These are phyloP conservation scores for Lophiotrema nucula DNA, from an alignment of 495 filamentous ascomycete genomes.

Conservation along the genomic window DNA sequence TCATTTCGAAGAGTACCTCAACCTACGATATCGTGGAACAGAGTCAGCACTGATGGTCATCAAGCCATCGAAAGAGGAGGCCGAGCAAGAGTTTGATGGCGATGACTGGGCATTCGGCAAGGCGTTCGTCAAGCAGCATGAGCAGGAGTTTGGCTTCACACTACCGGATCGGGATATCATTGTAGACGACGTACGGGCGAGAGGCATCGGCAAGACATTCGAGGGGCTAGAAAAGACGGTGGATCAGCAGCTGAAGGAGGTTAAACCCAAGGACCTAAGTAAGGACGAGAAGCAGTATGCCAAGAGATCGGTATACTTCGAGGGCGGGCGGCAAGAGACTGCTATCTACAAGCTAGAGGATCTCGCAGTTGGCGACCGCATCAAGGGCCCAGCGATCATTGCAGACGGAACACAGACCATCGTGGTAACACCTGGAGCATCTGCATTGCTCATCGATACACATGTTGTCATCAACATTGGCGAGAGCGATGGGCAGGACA, in stretches of 20 bases:
- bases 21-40: constrained; percentile 84
- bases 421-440: constrained; percentile 78
- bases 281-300: constrained; percentile 56
- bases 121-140: constrained; percentile 81
- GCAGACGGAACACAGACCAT: constrained; percentile 97
- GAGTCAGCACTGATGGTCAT: constrained; percentile 87
- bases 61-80: constrained; percentile 57
- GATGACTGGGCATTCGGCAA: constrained; percentile 76
- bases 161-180: constrained; percentile 86
- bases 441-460: constrained; percentile 69
- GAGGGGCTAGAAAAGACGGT: constrained; percentile 75
- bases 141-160: constrained; percentile 94
- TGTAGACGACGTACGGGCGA: constrained; percentile 85
- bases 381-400: constrained; percentile 84
- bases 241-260: constrained; percentile 69
- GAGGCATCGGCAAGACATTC: constrained; percentile 86
- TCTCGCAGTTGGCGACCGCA: constrained; percentile 69
- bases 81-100: constrained; percentile 55
- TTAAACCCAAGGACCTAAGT: constrained; percentile 52
- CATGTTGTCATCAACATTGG: constrained; percentile 73
- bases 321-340: constrained; percentile 73
- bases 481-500: constrained; percentile 55
- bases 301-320: constrained; percentile 64
- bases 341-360: constrained; percentile 83
- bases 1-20: constrained; percentile 82